phyloP scores from a whole-genome alignment of 352 stramenopile genomes.

The Globisporangium acanthophoron region DNA sequence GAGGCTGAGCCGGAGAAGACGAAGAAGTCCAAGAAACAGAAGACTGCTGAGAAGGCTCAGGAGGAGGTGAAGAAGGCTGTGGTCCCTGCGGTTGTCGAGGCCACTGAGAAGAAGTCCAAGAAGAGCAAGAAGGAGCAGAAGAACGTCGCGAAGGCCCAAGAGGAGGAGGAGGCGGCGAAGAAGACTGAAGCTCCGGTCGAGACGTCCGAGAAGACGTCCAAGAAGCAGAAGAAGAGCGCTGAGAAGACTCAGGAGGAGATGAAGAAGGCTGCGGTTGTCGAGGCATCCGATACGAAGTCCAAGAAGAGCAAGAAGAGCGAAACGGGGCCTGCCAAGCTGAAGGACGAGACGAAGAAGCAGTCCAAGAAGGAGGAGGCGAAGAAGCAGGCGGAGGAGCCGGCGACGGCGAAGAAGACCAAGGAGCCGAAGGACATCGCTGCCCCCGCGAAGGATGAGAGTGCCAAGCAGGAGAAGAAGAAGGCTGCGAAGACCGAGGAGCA shows the following conservation, averaged over 20 bases:
- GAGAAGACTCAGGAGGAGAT: constrained; percentile 2
- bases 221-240: constrained; percentile 20
- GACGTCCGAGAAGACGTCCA: constrained; percentile 9
- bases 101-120: constrained; percentile 8
- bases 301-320: constrained; percentile 20
- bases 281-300: constrained; percentile 15
- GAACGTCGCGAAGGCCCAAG: constrained; percentile 11
- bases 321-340: neutral
- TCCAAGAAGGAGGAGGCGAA: constrained; percentile 6
- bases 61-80: neutral
- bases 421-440: constrained; percentile 4
- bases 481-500: constrained; percentile 14
- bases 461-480: constrained; percentile 10
- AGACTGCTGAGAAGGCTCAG: constrained; percentile 14
- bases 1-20: constrained; percentile 8
- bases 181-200: neutral
- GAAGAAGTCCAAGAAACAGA: constrained; percentile 27
- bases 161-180: neutral
- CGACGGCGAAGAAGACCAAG: constrained; percentile 16
- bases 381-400: constrained; percentile 10
- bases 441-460: constrained; percentile 3
- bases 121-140: constrained; percentile 27
- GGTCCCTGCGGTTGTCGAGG: neutral
- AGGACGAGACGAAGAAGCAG: constrained; percentile 4
- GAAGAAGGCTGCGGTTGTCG: neutral